phyloP scores from a whole-genome alignment of 139 green algal species.

The Tetratostichococcus sp. region DNA sequence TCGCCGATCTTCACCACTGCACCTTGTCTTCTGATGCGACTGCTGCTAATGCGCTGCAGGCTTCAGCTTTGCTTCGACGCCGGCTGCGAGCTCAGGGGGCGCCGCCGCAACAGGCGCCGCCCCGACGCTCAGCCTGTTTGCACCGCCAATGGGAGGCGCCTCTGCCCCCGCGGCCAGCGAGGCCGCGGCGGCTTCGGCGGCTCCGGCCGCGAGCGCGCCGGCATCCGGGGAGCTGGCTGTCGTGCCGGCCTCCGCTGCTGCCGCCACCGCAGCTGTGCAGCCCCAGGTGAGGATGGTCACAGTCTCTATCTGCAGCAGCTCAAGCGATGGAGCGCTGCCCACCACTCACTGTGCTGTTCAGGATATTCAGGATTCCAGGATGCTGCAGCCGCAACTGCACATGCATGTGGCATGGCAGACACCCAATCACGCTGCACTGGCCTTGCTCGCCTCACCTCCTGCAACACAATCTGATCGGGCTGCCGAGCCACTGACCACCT shows the following conservation, averaged over 20 bases:
- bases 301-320: too few species aligned
- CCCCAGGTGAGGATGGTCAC: constrained; percentile 6
- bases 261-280: constrained; percentile 6
- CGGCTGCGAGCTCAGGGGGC: neutral
- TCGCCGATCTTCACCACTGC: too few species aligned
- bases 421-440: too few species aligned
- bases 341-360: too few species aligned
- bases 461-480: too few species aligned
- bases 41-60: neutral
- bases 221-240: constrained; percentile 3
- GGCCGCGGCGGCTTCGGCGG: neutral
- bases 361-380: too few species aligned
- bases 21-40: neutral
- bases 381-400: too few species aligned
- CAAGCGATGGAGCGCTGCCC: too few species aligned
- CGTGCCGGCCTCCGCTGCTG: constrained; percentile 6
- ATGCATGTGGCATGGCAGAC: too few species aligned
- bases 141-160: neutral
- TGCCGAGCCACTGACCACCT: too few species aligned
- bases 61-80: constrained; percentile 20
- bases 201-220: constrained; percentile 12
- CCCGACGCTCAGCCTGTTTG: neutral
- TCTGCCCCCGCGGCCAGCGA: constrained; percentile 9
- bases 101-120: neutral
- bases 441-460: too few species aligned